Base-by-base conservation (phyloP, 768 basidiomycete genomes). In the Tremella mesenterica region DNA sequence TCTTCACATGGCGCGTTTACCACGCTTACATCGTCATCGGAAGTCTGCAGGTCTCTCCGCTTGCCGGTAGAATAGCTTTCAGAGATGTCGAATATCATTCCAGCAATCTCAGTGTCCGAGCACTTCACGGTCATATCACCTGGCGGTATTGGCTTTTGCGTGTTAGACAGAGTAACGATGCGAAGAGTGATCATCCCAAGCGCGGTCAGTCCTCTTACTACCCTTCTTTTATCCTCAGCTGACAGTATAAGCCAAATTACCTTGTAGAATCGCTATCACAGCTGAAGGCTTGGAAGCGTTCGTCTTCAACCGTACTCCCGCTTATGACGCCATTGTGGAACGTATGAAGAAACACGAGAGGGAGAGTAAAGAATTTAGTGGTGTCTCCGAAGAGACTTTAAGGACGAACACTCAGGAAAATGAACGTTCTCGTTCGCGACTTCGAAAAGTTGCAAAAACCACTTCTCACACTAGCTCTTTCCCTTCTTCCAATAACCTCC, bases 131-230 rank as follows among this genome's bases (percentile, higher is more conserved):
- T 1, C 83, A 88, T 66, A 72, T 96, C 44, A 85, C 85, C 60
- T 97, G 92, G 90, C 79, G 88, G 58, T 96, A 93, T 71, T 97
- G 93, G 93, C 79, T 88, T 44, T 83, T 89, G 52, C 76, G 79
- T 34, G 85, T 90, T 2, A 81, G 85, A 8, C 79, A 81, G n/a
- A 85, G 84, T 59, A 81, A 58, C 2, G 63, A 65, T 50, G 13
- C 55, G 18, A 30, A 58, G 10, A 59, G 52, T 28, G 34, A 28
- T 26, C 63, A 67, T 44, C 20, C 51, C 3, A 63, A 60, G 43
- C 33, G 65, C 36, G 45, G 65, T 67, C 48, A 55, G 65, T 46
- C 44, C 44, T 46, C 14, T 27, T 27, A 16, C 7, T 46, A 6
- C n/a, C n/a, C n/a, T 44, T 8, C n/a, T 7, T 23, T 5, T 27